Conservation (phyloP, 805 yeast species). For the Spathaspora gorwiae region DNA sequence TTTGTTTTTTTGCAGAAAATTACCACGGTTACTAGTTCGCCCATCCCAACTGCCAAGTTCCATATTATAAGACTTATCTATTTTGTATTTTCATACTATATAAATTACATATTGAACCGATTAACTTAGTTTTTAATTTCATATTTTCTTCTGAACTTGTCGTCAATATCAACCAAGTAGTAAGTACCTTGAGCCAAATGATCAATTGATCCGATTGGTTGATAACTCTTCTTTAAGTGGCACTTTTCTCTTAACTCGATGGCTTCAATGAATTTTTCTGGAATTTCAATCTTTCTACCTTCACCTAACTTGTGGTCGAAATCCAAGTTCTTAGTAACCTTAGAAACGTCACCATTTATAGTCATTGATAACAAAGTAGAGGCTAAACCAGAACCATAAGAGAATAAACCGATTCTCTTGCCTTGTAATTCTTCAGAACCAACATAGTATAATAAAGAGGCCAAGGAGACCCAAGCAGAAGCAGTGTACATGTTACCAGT, state of each 20-base stretch:
- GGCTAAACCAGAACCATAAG: conserved; percentile 98
- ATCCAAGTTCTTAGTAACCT: conserved; percentile 60
- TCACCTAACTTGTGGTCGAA: conserved; percentile 61
- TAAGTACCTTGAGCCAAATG: conserved; percentile 70
- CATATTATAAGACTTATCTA: too few relatives aligned
- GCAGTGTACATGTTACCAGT: conserved; percentile 99
- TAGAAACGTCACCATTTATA: conserved; percentile 75
- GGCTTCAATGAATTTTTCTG: conserved; percentile 77
- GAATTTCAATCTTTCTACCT: conserved; percentile 62
- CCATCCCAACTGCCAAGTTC: not conserved
- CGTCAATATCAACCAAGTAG: conserved; percentile 81
- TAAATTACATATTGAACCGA: not conserved
- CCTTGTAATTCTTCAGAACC: conserved; percentile 70
- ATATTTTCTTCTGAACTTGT: conserved; percentile 81
- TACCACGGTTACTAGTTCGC: not conserved
- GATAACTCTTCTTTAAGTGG: conserved; percentile 73
- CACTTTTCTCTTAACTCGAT: conserved; percentile 84
- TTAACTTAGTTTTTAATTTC: conserved; percentile 53
- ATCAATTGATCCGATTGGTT: conserved; percentile 77
- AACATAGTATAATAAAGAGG: conserved; percentile 73
- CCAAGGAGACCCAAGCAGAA: conserved; percentile 80
- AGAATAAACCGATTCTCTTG: conserved; percentile 87
- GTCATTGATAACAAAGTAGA: conserved; percentile 77
- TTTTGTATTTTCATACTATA: not conserved
- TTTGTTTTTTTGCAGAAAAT: too few relatives aligned